Evolutionary conservation across 2,329 filamentous ascomycete species (phyloP).

Genomic region (Ploettnerulaceae sp.): DNA sequence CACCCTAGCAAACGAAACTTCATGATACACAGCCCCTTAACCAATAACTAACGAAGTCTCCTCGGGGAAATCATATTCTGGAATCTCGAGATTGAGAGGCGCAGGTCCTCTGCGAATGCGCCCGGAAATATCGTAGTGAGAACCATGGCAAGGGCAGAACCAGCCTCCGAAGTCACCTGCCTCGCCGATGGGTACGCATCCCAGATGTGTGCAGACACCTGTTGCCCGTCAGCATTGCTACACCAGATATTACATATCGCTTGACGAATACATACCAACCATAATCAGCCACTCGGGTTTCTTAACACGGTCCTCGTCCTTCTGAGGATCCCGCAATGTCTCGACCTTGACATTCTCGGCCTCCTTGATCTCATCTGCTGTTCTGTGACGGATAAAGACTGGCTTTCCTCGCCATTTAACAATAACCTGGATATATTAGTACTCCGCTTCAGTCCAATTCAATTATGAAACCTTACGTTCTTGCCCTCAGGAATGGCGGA

Average conservation of each 20-base stretch:
- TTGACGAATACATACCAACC: slow-evolving; percentile 60
- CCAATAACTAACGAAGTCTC: slow-evolving; percentile 88
- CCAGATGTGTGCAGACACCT: slow-evolving; percentile 98
- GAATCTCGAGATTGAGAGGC: slow-evolving; percentile 95
- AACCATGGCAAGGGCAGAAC: slow-evolving; percentile 99
- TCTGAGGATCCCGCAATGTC: slow-evolving; percentile 82
- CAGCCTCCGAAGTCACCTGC: slow-evolving; percentile 96
- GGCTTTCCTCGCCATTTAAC: slow-evolving; percentile 99
- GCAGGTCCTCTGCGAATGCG: slow-evolving; percentile 97
- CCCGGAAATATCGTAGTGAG: slow-evolving; percentile 99
- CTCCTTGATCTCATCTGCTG: slow-evolving; percentile 85
- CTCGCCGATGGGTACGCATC: slow-evolving; percentile 98
- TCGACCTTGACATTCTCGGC: slow-evolving; percentile 84
- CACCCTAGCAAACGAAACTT: slow-evolving; percentile 7
- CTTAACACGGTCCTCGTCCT: slow-evolving; percentile 90
- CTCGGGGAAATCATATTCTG: slow-evolving; percentile 85
- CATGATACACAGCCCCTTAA: slow-evolving; percentile 46
- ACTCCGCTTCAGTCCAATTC: slow-evolving; percentile 4
- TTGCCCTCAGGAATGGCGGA: slow-evolving; percentile 94
- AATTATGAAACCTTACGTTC: slow-evolving; percentile 66
- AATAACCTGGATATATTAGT: slow-evolving; percentile 61
- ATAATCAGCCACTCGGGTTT: slow-evolving; percentile 99
- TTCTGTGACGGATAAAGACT: slow-evolving; percentile 99
- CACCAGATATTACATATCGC: too few relatives aligned
- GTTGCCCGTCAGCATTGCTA: slow-evolving; percentile 14